Evolutionary conservation across 495 filamentous ascomycete species (phyloP), one percentile per base, ranked within the genome.

Genomic region (Penicilliopsis zonata): DNA sequence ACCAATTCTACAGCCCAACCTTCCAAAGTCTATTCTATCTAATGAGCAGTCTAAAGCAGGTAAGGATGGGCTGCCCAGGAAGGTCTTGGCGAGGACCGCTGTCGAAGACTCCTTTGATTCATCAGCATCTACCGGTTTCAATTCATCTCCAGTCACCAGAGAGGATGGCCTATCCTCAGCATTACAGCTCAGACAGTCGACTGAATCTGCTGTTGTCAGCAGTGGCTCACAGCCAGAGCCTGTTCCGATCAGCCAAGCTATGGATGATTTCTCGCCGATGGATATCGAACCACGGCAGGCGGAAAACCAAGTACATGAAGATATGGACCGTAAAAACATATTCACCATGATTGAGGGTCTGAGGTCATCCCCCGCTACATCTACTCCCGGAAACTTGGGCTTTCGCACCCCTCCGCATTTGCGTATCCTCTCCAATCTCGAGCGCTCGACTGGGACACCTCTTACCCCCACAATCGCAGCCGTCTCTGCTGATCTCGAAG

Each of bases 291-390:
- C n/a, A n/a, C n/a, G n/a, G n/a, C n/a, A n/a, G n/a, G n/a, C n/a
- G n/a, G n/a, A n/a, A n/a, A n/a, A n/a, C n/a, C n/a, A n/a, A n/a
- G n/a, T 21, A 38, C 13, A n/a, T 31, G 30, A 28, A 3, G 18
- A 42, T 18, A 26, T 18, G 13, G 13, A 28, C 29, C 6, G 33
- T 20, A 52, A 48, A 4, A 76, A 80, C 34, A 67, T 73, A 10
- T 74, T 70, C n/a, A 66, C 62, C 6, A 65, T 92, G 44, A 87
- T 88, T 42, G 67, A 82, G 7, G 71, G 76, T 13, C 62, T 92
- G 22, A 57, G 65, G 5, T 79, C 70, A 25, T 67, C 79, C 5
- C 58, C 50, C 13, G 33, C 41, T 9, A 42, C 38, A 18, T 48
- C 46, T 21, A 53, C 49, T 5, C 49, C 52, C 18, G 46, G 34